Base-by-base conservation (phyloP, 1,284 basidiomycete species). In the Calocybe gambosa region DNA sequence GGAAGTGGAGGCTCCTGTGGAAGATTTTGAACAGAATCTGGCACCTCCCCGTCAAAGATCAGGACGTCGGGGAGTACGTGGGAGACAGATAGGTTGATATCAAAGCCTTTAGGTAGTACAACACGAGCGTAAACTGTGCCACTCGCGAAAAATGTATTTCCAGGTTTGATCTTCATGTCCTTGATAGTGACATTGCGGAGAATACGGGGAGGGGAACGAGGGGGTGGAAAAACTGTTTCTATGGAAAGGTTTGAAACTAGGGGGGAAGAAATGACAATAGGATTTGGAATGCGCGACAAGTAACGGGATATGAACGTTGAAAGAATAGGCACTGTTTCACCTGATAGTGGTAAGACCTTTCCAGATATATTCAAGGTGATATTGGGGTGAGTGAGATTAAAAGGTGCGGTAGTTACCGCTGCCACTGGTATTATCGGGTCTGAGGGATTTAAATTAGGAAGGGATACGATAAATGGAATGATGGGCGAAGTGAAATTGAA, bases 41-140 rank as follows among this genome's bases (percentile, higher is more conserved):
- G 75, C 0, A 78, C 71, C 18, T 78, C 75, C 1, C 87, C 86
- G 53, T 89, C 86, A 50, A 79, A 89, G 1, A 89, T 71, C 2
- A 89, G 63, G 18, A 85, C 79, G 57, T 89, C 86, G 0, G 86
- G 85, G 49, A 85, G 70, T 19, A 88, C 75, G 38, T 67, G 73
- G 10, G 66, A 73, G 12, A 87, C 81, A 43, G 80, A 68, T 36
- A 89, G 60, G 12, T 67, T 68, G 16, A 87, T 67, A 46, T 83
- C 61, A 60, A 89, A 76, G 28, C 84, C 84, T 36, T 62, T 64
- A 0, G 86, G 86, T 1, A 89, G 68, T 5, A 85, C 80, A 29
- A 85, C 68, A 16, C 71, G 68, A 8, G 75, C 86, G 44, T 70
- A 73, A 3, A 89, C 76, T 1, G 71, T 74, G 9, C 85, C 86